Conservation (phyloP, 2,329 filamentous ascomycete genomes). For the Helicocarpus griseus region DNA sequence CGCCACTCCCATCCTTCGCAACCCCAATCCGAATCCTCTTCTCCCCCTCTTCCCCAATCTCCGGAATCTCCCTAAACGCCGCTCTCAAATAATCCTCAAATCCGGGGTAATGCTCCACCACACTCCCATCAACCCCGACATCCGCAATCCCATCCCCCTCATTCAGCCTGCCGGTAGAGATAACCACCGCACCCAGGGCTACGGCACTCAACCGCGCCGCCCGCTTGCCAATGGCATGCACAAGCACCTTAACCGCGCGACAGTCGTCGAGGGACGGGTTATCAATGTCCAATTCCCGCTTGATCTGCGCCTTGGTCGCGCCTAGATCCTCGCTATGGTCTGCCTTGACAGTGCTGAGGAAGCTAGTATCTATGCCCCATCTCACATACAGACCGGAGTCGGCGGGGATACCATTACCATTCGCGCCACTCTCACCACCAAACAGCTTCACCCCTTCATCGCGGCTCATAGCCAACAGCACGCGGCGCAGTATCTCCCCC, state of each 20-base stretch:
- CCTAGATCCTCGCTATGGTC: slow-evolving; percentile 65
- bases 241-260: slow-evolving; percentile 73
- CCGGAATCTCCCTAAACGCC: slow-evolving; percentile 63
- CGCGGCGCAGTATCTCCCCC: slow-evolving; percentile 79
- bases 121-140: slow-evolving; percentile 84
- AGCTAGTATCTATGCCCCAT: slow-evolving; percentile 86
- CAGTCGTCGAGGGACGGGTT: slow-evolving; percentile 75
- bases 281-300: slow-evolving; percentile 65
- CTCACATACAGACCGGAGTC: slow-evolving; percentile 61
- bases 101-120: slow-evolving; percentile 91
- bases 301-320: slow-evolving; percentile 66
- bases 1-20: slow-evolving; percentile 90
- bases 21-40: slow-evolving; percentile 87
- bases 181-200: slow-evolving; percentile 72
- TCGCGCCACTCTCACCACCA: slow-evolving; percentile 56
- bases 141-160: slow-evolving; percentile 67
- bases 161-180: slow-evolving; percentile 67
- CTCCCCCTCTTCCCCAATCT: slow-evolving; percentile 69
- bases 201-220: slow-evolving; percentile 82
- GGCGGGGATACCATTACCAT: slow-evolving; percentile 40
- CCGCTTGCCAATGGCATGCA: slow-evolving; percentile 74
- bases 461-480: slow-evolving; percentile 62
- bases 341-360: slow-evolving; percentile 77
- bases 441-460: slow-evolving; percentile 61
- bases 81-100: slow-evolving; percentile 85